A percentile compares a stretch with the other conserved stretches of the same genome.
Evolutionary conservation across 1,284 basidiomycete species (phyloP).

Genomic region (Rhodotorula sp.): DNA sequence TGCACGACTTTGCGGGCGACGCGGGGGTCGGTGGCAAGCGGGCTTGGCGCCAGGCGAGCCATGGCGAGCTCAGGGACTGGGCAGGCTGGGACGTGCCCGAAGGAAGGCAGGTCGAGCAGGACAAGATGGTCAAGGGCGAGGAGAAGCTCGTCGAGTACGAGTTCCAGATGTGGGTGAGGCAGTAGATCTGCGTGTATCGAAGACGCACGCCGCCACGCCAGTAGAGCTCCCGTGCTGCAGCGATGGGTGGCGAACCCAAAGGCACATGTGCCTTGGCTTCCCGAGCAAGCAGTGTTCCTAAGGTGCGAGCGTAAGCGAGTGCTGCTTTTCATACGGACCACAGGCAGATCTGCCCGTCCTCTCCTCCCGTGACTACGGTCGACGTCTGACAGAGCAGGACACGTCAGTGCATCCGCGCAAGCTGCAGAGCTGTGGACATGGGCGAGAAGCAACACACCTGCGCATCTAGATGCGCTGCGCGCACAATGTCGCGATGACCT

Average conservation of each 20-base stretch:
- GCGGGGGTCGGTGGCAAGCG: constrained; percentile 57
- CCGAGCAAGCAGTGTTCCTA: too few species aligned
- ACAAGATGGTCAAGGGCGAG: constrained; percentile 20
- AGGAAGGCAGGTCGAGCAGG: constrained; percentile 76
- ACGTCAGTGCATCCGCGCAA: background rate
- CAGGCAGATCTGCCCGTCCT: constrained; percentile 42
- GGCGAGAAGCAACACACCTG: background rate
- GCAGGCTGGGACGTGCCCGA: constrained; percentile 73
- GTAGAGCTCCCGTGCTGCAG: too few species aligned
- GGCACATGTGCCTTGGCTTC: too few species aligned
- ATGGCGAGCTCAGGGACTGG: constrained; percentile 70
- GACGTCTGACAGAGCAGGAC: constrained; percentile 12
- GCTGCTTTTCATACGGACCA: constrained; percentile 31
- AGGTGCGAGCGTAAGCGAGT: too few species aligned
- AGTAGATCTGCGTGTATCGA: too few species aligned
- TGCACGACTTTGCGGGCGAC: constrained; percentile 57
- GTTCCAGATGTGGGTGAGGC: constrained; percentile 85
- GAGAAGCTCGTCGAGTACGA: constrained; percentile 65
- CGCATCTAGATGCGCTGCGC: constrained; percentile 37
- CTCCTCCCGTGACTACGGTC: constrained; percentile 41
- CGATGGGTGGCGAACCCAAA: too few species aligned
- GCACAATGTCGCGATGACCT: constrained; percentile 44
- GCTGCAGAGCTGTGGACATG: background rate
- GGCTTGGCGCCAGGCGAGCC: constrained; percentile 53
- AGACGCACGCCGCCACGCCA: too few species aligned